phyloP scores from a whole-genome alignment of 2,329 filamentous ascomycete species.

The Berkeleyomyces rouxiae region DNA sequence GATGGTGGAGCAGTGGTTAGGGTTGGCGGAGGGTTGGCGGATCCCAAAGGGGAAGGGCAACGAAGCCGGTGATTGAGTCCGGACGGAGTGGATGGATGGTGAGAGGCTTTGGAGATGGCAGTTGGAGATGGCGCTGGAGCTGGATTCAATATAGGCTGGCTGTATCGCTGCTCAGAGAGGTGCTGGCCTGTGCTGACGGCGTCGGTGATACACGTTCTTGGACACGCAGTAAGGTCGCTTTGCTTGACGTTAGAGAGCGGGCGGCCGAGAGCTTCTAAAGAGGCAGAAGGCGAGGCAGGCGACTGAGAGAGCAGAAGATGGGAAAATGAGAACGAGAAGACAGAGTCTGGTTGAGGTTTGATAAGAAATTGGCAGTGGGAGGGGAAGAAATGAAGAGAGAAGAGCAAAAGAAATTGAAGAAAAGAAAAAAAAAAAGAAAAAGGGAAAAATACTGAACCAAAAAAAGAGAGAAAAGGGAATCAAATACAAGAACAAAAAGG shows the following conservation, averaged over 20 bases:
- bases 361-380: constrained; percentile 39
- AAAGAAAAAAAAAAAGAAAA: neutral
- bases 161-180: too few relatives aligned
- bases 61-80: neutral
- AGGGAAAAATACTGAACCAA: neutral
- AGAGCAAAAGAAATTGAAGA: constrained; percentile 26
- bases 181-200: too few relatives aligned
- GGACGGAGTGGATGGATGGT: neutral
- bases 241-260: too few relatives aligned
- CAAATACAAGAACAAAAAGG: neutral
- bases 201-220: too few relatives aligned
- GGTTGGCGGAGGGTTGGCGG: constrained; percentile 17
- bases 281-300: too few relatives aligned
- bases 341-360: neutral
- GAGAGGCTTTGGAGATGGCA: neutral
- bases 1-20: constrained; percentile 14
- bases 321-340: too few relatives aligned
- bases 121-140: neutral
- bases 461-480: neutral
- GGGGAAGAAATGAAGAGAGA: constrained; percentile 56
- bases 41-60: neutral
- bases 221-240: too few relatives aligned
- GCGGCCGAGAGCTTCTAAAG: too few relatives aligned
- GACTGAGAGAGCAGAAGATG: too few relatives aligned
- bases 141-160: neutral